Conservation (phyloP, 2,329 filamentous ascomycete species). For the Myriosclerotinia curreyana region DNA sequence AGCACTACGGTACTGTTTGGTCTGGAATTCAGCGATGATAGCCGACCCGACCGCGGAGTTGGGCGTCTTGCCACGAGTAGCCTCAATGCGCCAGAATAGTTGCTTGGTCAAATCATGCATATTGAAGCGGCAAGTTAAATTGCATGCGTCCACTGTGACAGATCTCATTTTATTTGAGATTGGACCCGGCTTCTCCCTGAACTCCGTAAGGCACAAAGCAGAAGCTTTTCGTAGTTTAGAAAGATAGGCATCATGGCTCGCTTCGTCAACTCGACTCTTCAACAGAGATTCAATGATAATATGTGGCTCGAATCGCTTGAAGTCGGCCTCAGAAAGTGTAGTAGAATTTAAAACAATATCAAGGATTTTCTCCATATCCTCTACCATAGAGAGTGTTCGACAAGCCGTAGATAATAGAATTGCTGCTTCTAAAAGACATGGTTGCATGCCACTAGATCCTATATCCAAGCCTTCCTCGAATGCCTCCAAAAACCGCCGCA, state of each 20-base stretch:
- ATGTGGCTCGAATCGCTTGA: slow-evolving; percentile 28
- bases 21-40: slow-evolving; percentile 30
- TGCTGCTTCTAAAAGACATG: slow-evolving; percentile 27
- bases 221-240: slow-evolving; percentile 29
- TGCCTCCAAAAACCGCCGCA: slow-evolving; percentile 30
- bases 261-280: slow-evolving; percentile 1
- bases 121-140: slow-evolving; percentile 25
- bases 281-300: slow-evolving; percentile 27
- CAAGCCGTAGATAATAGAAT: slow-evolving; percentile 27
- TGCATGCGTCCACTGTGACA: slow-evolving; percentile 31
- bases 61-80: slow-evolving; percentile 18
- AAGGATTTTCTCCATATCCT: slow-evolving; percentile 29
- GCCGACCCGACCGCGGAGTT: slow-evolving; percentile 7
- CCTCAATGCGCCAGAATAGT: slow-evolving; percentile 30
- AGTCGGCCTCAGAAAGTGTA: slow-evolving; percentile 28
- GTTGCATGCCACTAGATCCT: slow-evolving; percentile 21
- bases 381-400: slow-evolving; percentile 18
- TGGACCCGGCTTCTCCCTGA: slow-evolving; percentile 27
- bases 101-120: slow-evolving; percentile 30
- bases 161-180: slow-evolving; percentile 22
- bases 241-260: not conserved
- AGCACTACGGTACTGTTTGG: slow-evolving; percentile 26
- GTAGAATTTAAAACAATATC: slow-evolving; percentile 27
- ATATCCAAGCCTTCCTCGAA: slow-evolving; percentile 31
- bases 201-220: slow-evolving; percentile 33